Percentiles rank a stretch among this genome's conserved stretches.
These are phyloP conservation scores for Vigna radiata DNA, from an alignment of 306 rosid genomes.

Conservation along the genomic window DNA sequence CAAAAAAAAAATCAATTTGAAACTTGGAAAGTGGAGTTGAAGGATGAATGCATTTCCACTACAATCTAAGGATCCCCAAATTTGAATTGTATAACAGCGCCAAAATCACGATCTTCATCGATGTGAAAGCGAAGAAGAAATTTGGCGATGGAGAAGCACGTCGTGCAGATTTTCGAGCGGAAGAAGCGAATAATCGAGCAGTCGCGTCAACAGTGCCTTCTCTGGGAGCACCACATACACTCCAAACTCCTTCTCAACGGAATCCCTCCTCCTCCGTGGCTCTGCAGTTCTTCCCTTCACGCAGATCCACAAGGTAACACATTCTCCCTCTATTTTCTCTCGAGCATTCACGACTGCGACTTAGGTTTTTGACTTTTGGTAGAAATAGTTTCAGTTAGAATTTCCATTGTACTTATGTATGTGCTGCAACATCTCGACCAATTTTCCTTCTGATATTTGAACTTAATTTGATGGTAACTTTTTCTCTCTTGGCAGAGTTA, in stretches of 20 bases:
- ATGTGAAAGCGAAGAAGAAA: constrained; percentile 27
- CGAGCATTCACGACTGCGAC: background rate
- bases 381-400: constrained; percentile 6
- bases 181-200: constrained; percentile 73
- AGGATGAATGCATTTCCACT: background rate
- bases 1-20: background rate
- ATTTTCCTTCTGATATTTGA: constrained; percentile 21
- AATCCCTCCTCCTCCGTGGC: constrained; percentile 83
- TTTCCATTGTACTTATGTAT: background rate
- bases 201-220: constrained; percentile 67
- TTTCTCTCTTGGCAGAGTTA: constrained; percentile 54
- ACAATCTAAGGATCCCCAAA: background rate
- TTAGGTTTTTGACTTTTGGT: background rate
- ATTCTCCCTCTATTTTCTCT: background rate
- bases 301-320: constrained; percentile 57
- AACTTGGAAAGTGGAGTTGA: background rate
- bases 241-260: constrained; percentile 84
- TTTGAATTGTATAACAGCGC: constrained; percentile 52
- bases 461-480: background rate
- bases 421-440: constrained; percentile 4
- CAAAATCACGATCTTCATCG: background rate
- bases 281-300: constrained; percentile 50
- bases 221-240: constrained; percentile 74
- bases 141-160: constrained; percentile 77
- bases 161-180: constrained; percentile 77